Evolutionary conservation across 2,329 filamentous ascomycete genomes (phyloP), one percentile per base, ranked within the genome.

Genomic region (Fusarium verrucosum): DNA sequence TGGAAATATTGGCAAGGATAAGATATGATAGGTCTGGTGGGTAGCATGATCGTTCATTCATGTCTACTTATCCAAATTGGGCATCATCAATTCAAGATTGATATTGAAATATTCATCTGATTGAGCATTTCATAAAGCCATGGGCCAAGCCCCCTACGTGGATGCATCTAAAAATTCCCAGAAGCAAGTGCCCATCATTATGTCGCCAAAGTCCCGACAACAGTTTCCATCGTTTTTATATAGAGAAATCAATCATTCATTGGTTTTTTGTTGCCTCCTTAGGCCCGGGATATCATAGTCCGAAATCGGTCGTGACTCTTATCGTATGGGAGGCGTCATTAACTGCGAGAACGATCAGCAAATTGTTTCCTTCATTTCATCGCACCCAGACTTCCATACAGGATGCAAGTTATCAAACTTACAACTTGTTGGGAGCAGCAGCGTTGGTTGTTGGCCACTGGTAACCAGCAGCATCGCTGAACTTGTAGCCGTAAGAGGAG

Each of bases 401-500:
- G 44, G 44, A 58, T 58, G 47, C 62, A 49, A 54, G 53, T 53
- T 49, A 38, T 49, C 14, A 50, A 62, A 84, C 83, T 87, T 89
- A 96, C 85, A 96, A 87, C 84, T 94, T 93, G 85, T 92, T 94
- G 43, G 81, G 81, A 37, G 85, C 82, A 32, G 87, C 82, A 30
- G 87, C 87, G 65, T 88, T 88, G 58, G 90, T 92, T 57, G 92
- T 91, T 32, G 92, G 92, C 94, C 94, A 97, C 80, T 96, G 92
- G 82, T 97, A 97, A 54, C 94, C 94, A 70, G 94, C 92, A 62
- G 94, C 92, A 74, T 99, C 95, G 76, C 92, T 96, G 84, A 99
- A 99, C 80, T 97, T 97, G 86, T 99, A 99, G 66, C 95, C 95
- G 77, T 97, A 99, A 7, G 94, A 97, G 36, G 94, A 91, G 28